These are phyloP conservation scores for Auricularia cornea DNA, from an alignment of 768 basidiomycete genomes.

Conservation along the genomic window DNA sequence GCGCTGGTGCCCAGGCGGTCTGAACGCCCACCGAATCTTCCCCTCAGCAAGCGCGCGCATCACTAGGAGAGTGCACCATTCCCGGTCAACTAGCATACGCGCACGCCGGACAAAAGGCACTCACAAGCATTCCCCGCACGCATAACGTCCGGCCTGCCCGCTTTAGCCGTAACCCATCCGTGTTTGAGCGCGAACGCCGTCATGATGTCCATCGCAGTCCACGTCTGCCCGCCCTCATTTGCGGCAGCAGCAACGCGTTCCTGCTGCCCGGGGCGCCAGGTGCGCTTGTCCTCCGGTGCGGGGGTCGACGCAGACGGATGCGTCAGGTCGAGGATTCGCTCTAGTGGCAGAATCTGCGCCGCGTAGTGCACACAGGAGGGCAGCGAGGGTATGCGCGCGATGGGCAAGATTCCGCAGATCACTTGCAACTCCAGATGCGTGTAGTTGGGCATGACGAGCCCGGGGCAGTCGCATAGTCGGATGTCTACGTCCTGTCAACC, in stretches of 20 bases:
- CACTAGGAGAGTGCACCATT: constrained; percentile 40
- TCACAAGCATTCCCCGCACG: constrained; percentile 84
- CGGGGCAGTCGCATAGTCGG: constrained; percentile 91
- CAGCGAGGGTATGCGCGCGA: constrained; percentile 76
- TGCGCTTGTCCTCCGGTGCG: constrained; percentile 55
- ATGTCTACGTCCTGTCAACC: constrained; percentile 32
- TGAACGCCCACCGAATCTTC: constrained; percentile 74
- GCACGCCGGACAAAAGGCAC: too few species aligned
- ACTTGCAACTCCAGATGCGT: constrained; percentile 81
- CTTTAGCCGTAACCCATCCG: constrained; percentile 86
- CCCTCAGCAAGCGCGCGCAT: constrained; percentile 79
- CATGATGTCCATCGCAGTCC: constrained; percentile 86
- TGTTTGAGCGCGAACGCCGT: constrained; percentile 67
- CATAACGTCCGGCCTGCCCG: constrained; percentile 80
- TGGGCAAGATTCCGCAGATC: constrained; percentile 63
- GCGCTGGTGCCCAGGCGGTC: constrained; percentile 48
- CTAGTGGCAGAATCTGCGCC: constrained; percentile 64
- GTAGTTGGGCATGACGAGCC: constrained; percentile 81
- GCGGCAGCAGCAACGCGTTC: constrained; percentile 20
- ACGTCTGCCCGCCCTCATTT: constrained; percentile 24
- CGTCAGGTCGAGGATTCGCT: constrained; percentile 52
- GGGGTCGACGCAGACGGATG: constrained; percentile 34
- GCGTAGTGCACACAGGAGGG: constrained; percentile 74
- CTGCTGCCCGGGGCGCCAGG: constrained; percentile 53
- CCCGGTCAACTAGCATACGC: background rate